Percentiles rank a stretch among this genome's conserved stretches.
These are phyloP conservation scores for Blastocystis sp. DNA, from an alignment of 352 stramenopile species.

Conservation along the genomic window DNA sequence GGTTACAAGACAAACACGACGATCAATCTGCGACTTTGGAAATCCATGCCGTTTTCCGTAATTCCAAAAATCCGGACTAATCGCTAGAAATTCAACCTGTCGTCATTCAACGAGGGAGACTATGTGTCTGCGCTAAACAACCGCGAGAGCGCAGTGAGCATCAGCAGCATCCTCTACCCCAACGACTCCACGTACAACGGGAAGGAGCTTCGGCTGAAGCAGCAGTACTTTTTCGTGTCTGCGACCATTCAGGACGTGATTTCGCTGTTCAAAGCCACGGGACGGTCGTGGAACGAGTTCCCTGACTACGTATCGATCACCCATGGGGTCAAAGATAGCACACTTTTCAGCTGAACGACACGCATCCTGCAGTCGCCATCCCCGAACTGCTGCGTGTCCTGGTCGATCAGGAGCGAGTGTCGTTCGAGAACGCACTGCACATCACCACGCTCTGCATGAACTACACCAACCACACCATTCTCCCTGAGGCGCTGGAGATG, in stretches of 20 bases:
- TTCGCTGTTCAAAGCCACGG: slow-evolving; percentile 61
- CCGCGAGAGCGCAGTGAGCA: slow-evolving; percentile 61
- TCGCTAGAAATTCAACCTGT: slow-evolving; percentile 63
- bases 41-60: slow-evolving; percentile 49
- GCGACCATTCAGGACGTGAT: slow-evolving; percentile 63
- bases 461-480: slow-evolving; percentile 65
- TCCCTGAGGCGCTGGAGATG: slow-evolving; percentile 65
- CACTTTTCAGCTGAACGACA: slow-evolving; percentile 65
- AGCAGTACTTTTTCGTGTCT: slow-evolving; percentile 66
- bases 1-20: slow-evolving; percentile 63
- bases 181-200: slow-evolving; percentile 62
- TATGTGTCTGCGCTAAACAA: slow-evolving; percentile 63
- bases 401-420: slow-evolving; percentile 58
- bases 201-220: slow-evolving; percentile 65
- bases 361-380: slow-evolving; percentile 62
- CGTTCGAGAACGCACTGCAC: slow-evolving; percentile 54
- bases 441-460: slow-evolving; percentile 61
- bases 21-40: slow-evolving; percentile 64
- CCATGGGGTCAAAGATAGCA: not conserved
- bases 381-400: slow-evolving; percentile 64
- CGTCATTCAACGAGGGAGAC: slow-evolving; percentile 63
- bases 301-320: slow-evolving; percentile 5
- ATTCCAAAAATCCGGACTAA: not conserved
- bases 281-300: slow-evolving; percentile 56
- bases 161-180: slow-evolving; percentile 63